A percentile compares a stretch with the other conserved stretches of the same genome.
phyloP scores from a whole-genome alignment of 108 stramenopile species.

The Nitzschia sp. region DNA sequence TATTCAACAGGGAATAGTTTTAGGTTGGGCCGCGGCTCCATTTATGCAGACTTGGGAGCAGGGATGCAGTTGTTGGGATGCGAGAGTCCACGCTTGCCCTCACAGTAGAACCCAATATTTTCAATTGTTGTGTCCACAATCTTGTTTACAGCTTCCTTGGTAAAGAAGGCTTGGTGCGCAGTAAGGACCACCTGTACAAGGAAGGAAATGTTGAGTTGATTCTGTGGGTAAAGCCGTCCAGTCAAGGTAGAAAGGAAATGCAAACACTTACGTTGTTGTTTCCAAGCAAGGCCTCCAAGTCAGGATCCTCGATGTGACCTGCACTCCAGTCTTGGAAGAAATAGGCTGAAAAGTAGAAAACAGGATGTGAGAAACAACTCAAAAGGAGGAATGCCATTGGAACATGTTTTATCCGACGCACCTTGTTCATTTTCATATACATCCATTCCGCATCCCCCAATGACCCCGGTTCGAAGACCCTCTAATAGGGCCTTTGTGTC shows the following conservation, averaged over 20 bases:
- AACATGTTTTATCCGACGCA: background rate
- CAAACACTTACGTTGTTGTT: conserved; percentile 34
- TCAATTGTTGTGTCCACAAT: conserved; percentile 71
- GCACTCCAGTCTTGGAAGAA: conserved; percentile 82
- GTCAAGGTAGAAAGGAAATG: background rate
- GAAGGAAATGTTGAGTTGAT: no score
- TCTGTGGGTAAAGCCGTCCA: no score
- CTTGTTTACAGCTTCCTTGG: conserved; percentile 70
- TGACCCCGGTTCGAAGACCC: conserved; percentile 58
- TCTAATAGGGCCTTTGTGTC: conserved; percentile 63
- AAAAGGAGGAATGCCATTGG: no score
- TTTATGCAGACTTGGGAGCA: conserved; percentile 5
- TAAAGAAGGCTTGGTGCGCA: conserved; percentile 84
- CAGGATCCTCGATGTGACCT: conserved; percentile 48
- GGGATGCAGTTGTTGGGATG: conserved; percentile 49
- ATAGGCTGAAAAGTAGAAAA: conserved; percentile 29
- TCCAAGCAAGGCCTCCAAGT: conserved; percentile 53
- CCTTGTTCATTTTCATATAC: conserved; percentile 77
- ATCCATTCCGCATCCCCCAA: conserved; percentile 66
- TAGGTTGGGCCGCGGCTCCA: no score
- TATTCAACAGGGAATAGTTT: no score
- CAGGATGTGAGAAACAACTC: no score
- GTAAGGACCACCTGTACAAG: conserved; percentile 46
- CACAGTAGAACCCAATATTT: conserved; percentile 45
- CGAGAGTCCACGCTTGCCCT: conserved; percentile 20